Evolutionary conservation across 2,329 filamentous ascomycete species (phyloP).

Genomic region (Aureobasidium uvarum): DNA sequence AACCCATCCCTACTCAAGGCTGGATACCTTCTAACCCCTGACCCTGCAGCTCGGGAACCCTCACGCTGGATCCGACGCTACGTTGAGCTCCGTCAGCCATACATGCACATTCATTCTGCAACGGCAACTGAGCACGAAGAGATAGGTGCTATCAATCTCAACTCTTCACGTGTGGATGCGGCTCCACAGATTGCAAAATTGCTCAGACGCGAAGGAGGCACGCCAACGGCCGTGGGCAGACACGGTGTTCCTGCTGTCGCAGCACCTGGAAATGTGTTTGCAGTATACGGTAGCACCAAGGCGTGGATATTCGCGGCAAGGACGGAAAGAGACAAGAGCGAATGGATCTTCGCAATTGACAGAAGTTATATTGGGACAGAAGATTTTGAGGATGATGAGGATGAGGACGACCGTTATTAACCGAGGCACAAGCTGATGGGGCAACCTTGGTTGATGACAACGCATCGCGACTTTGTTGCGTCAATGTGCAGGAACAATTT

Average conservation of each 20-base stretch:
- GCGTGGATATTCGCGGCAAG: constrained; percentile 92
- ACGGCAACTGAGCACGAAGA: constrained; percentile 70
- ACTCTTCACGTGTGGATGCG: constrained; percentile 87
- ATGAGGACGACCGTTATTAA: constrained; percentile 6
- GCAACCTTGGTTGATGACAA: not conserved
- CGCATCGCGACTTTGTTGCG: not conserved
- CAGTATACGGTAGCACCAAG: constrained; percentile 89
- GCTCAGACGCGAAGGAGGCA: constrained; percentile 49
- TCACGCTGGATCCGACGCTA: constrained; percentile 89
- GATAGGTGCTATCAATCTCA: constrained; percentile 81
- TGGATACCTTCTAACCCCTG: constrained; percentile 79
- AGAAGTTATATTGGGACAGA: constrained; percentile 61
- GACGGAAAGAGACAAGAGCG: constrained; percentile 87
- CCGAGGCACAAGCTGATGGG: not conserved
- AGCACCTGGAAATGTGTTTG: constrained; percentile 63
- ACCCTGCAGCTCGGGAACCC: constrained; percentile 66
- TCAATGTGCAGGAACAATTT: not conserved
- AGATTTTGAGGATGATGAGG: constrained; percentile 7
- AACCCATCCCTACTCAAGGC: constrained; percentile 72
- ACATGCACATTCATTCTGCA: constrained; percentile 83
- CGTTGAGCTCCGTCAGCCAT: constrained; percentile 86
- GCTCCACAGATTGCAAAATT: constrained; percentile 82
- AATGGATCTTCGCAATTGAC: constrained; percentile 96
- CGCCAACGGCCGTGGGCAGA: not conserved
- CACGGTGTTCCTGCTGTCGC: not conserved